phyloP scores from a whole-genome alignment of 129 eudicot genomes.

The Chrysanthemum makinoi region DNA sequence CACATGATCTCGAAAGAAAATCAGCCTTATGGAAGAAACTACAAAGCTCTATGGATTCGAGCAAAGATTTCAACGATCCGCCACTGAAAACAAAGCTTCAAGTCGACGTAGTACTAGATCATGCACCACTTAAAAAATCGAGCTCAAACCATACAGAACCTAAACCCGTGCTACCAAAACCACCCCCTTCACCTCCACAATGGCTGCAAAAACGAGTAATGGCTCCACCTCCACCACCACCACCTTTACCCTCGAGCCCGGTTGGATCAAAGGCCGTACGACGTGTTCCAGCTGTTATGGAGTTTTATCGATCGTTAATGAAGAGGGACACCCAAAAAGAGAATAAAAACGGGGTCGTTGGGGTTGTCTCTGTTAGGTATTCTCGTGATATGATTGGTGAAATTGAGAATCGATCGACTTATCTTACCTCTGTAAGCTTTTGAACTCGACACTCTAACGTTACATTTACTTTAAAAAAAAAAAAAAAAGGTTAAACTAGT shows the following conservation, averaged over 20 bases:
- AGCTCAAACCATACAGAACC: constrained; percentile 28
- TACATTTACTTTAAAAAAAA: not conserved
- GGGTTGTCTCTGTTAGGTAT: constrained; percentile 28
- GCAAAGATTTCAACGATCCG: constrained; percentile 29
- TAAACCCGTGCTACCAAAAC: constrained; percentile 31
- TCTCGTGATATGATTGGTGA: constrained; percentile 87
- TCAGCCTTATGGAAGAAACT: constrained; percentile 61
- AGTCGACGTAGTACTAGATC: constrained; percentile 25
- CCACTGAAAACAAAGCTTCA: constrained; percentile 35
- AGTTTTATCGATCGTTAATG: constrained; percentile 76
- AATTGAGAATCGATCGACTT: constrained; percentile 86
- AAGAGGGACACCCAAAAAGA: constrained; percentile 53
- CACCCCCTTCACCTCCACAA: constrained; percentile 35
- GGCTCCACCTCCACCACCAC: constrained; percentile 72
- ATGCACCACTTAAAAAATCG: constrained; percentile 20
- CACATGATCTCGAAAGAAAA: constrained; percentile 70
- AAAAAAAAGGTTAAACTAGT: too few species aligned
- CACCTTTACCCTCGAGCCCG: constrained; percentile 53
- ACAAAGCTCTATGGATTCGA: constrained; percentile 44
- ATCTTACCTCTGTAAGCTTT: constrained; percentile 71
- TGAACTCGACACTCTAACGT: not conserved
- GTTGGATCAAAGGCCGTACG: constrained; percentile 55
- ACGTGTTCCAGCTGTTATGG: constrained; percentile 84
- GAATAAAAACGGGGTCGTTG: constrained; percentile 36
- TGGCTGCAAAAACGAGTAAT: constrained; percentile 24